Evolutionary conservation across 306 rosid genomes (phyloP).

Genomic region (Glycine latifolia): DNA sequence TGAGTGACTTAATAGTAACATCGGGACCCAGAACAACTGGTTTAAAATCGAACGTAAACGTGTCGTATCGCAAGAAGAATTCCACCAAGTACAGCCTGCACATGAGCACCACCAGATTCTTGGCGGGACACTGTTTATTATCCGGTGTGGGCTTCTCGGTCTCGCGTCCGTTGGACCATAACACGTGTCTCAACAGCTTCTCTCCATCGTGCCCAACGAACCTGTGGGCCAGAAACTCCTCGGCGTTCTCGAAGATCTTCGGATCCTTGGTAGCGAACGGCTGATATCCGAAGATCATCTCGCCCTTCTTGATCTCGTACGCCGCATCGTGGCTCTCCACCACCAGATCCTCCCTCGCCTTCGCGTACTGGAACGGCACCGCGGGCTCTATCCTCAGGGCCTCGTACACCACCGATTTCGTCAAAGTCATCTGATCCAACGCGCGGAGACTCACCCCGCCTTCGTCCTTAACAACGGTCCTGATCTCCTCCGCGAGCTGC

Average conservation of each 20-base stretch:
- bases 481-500: constrained; percentile 60
- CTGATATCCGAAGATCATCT: constrained; percentile 78
- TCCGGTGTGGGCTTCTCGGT: constrained; percentile 58
- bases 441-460: constrained; percentile 51
- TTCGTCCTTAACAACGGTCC: constrained; percentile 55
- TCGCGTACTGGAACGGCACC: constrained; percentile 74
- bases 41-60: constrained; percentile 51
- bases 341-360: constrained; percentile 71
- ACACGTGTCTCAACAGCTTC: constrained; percentile 59
- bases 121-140: constrained; percentile 70
- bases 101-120: constrained; percentile 60
- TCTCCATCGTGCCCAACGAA: constrained; percentile 51
- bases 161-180: constrained; percentile 74
- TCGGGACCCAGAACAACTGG: constrained; percentile 51
- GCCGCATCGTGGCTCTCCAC: constrained; percentile 63
- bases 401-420: constrained; percentile 72
- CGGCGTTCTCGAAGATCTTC: constrained; percentile 55
- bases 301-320: constrained; percentile 73
- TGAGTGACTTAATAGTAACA: constrained; percentile 55
- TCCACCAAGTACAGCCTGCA: constrained; percentile 68
- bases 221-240: constrained; percentile 61
- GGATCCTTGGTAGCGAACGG: constrained; percentile 78
- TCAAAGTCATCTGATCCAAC: constrained; percentile 64
- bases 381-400: constrained; percentile 75
- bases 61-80: constrained; percentile 66